These are phyloP conservation scores for Musa balbisiana DNA, from an alignment of 202 grass and related monocot genomes.

Conservation along the genomic window DNA sequence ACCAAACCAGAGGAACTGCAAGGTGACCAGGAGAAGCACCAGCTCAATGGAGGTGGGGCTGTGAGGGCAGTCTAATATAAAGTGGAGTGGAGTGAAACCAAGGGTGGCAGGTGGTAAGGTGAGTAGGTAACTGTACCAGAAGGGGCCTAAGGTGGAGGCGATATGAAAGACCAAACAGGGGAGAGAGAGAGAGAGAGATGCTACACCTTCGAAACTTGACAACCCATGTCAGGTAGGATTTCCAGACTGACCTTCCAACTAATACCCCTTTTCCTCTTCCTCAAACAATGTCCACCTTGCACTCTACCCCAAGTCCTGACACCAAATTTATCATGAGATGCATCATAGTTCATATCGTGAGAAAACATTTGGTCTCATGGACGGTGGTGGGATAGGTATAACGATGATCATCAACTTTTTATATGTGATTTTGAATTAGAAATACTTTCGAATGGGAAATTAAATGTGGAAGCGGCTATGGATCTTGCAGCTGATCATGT, in stretches of 20 bases:
- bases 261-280: background rate
- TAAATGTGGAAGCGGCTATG: too few relatives aligned
- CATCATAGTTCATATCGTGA: too few relatives aligned
- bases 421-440: too few relatives aligned
- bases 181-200: background rate
- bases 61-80: background rate
- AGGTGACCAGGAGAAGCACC: background rate
- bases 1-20: background rate
- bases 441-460: too few relatives aligned
- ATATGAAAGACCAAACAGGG: background rate
- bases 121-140: background rate
- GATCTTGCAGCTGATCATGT: too few relatives aligned
- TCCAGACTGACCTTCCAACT: background rate
- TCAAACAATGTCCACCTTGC: background rate
- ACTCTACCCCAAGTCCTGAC: constrained; percentile 2
- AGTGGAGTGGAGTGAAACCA: background rate
- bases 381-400: too few relatives aligned
- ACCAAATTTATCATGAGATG: constrained; percentile 3
- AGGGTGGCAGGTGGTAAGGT: background rate
- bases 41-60: background rate
- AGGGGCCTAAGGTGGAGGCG: background rate
- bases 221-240: background rate
- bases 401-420: too few relatives aligned
- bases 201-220: background rate
- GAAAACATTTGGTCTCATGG: too few relatives aligned